phyloP scores from a whole-genome alignment of 805 yeast genomes.

The Candida taoyuanica region DNA sequence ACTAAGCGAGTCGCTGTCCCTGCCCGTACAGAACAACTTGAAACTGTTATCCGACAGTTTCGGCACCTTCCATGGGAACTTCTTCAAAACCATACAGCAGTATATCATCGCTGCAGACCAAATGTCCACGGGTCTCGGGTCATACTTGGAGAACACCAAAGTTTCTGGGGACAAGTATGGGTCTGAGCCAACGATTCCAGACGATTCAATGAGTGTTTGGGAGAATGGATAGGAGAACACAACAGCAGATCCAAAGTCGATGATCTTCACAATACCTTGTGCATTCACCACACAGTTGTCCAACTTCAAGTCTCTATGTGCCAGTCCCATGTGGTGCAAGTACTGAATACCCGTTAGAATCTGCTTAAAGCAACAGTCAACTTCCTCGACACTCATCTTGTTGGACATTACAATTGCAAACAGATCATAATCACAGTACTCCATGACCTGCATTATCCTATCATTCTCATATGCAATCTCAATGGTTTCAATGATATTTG shows the following conservation, averaged over 20 bases:
- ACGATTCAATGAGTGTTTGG: slow-evolving; percentile 65
- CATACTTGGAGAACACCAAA: slow-evolving; percentile 74
- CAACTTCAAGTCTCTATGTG: slow-evolving; percentile 86
- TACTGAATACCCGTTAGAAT: slow-evolving; percentile 76
- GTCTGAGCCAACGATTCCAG: slow-evolving; percentile 85
- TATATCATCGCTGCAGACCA: slow-evolving; percentile 92
- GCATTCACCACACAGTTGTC: slow-evolving; percentile 87
- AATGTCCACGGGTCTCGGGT: slow-evolving; percentile 89
- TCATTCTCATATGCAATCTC: slow-evolving; percentile 89
- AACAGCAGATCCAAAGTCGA: slow-evolving; percentile 92
- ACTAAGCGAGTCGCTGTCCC: slow-evolving; percentile 61
- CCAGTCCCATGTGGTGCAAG: slow-evolving; percentile 77
- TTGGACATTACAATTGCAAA: slow-evolving; percentile 94
- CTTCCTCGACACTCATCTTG: slow-evolving; percentile 74
- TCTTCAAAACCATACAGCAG: slow-evolving; percentile 87
- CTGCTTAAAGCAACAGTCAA: slow-evolving; percentile 87
- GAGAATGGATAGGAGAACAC: slow-evolving; percentile 86
- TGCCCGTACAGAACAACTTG: slow-evolving; percentile 73
- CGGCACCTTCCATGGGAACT: slow-evolving; percentile 95
- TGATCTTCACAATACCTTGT: slow-evolving; percentile 80
- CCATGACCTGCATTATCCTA: slow-evolving; percentile 87
- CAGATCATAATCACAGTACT: slow-evolving; percentile 87
- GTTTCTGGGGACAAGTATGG: slow-evolving; percentile 93
- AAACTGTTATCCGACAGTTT: slow-evolving; percentile 76
- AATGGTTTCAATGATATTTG: slow-evolving; percentile 85